Base-by-base conservation (phyloP, 2,329 filamentous ascomycete species). In the Penicillium rolfsii region DNA sequence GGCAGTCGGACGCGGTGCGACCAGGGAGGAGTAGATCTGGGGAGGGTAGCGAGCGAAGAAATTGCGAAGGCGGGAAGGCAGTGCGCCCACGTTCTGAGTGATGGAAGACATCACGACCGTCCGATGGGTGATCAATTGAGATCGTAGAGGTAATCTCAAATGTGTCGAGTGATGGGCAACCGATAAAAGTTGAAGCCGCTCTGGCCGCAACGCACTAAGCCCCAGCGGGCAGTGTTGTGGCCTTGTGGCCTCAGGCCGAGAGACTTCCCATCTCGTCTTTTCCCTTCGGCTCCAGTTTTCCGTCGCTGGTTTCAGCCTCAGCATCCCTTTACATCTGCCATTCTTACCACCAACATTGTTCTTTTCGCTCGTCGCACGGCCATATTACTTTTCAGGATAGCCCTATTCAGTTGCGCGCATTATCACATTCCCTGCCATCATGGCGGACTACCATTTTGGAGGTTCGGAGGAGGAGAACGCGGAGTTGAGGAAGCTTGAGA, bases 21-120 rank as follows among this genome's bases (percentile, higher is more conserved):
- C 73, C 67, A 75, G 66, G 28, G 76, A 73, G 55, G 75, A 81
- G 70, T 76, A 85, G 70, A 70, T 74, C 74, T 72, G 84, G 52
- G 94, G 93, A 45, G 95, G 95, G 77, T 94, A 97, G 67, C 91
- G 90, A 59, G 90, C 89, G 78, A 99, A 90, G 85, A 99, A 97
- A 71, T 88, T 87, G 73, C 90, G 86, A 49, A 99, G 86, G 43
- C 89, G 89, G 57, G 86, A 82, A 8, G 93, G 95, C 43, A 98
- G 87, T 26, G 67, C 57, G 62, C 57, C 66, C 50, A 71, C 65
- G 55, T 67, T 59, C 30, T 49, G 40, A n/a, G 63, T 59, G 49
- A 59, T 56, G 50, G 56, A 62, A 30, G 65, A 65, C 62, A 68
- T 71, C 64, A 16, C 66, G 61, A 40, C 63, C 61, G 24, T 66